phyloP scores from a whole-genome alignment of 306 rosid genomes.

The Cucurbita maxima region DNA sequence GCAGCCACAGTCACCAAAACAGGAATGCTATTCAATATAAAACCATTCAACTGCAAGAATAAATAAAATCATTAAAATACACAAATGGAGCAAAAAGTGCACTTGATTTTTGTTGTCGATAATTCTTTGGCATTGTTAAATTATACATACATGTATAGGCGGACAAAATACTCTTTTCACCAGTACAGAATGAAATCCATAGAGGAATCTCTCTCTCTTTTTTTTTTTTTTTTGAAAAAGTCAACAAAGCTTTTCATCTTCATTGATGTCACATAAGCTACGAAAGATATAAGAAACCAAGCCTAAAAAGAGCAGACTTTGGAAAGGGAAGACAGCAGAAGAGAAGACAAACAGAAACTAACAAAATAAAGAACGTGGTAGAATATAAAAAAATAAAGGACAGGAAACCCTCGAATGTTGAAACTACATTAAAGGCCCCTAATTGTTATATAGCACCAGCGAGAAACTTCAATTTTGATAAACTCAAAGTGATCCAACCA shows the following conservation, averaged over 20 bases:
- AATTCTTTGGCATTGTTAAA: background rate
- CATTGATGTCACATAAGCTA: background rate
- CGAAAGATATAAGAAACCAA: no score
- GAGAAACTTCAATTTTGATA: no score
- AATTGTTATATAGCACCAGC: no score
- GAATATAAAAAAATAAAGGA: no score
- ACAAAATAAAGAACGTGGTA: no score
- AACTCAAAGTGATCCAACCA: no score
- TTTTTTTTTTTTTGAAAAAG: background rate
- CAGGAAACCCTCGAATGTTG: no score
- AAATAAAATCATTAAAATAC: background rate
- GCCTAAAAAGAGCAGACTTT: no score
- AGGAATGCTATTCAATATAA: conserved; percentile 79
- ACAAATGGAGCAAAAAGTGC: background rate
- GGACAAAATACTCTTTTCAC: background rate
- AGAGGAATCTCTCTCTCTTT: background rate
- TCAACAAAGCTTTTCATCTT: background rate
- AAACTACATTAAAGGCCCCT: no score
- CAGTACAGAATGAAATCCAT: background rate
- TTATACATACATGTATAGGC: background rate
- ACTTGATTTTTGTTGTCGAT: background rate
- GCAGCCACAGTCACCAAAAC: conserved; percentile 88
- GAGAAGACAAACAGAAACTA: no score
- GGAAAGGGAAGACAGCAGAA: no score
- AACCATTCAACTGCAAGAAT: conserved; percentile 61